phyloP scores from a whole-genome alignment of 495 filamentous ascomycete genomes.

The Copromyces sp. region DNA sequence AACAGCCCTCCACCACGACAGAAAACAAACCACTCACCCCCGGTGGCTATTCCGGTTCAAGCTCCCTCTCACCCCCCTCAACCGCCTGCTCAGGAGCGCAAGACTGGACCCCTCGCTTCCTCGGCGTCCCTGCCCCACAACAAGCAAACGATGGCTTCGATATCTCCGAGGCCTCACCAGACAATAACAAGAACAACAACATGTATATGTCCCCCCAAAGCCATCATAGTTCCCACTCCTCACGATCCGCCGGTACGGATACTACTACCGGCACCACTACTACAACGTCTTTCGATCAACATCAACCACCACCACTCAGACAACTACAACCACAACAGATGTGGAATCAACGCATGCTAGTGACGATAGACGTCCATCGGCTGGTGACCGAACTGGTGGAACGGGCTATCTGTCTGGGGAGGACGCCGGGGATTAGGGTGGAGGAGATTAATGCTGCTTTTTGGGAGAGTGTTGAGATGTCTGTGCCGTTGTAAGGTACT shows the following conservation, averaged over 20 bases:
- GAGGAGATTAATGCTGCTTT: constrained; percentile 51
- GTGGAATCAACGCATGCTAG: neutral
- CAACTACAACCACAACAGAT: neutral
- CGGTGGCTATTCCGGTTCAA: neutral
- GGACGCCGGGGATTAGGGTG: constrained; percentile 49
- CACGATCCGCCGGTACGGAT: neutral
- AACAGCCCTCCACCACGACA: neutral
- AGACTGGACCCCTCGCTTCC: neutral
- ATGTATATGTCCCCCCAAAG: neutral
- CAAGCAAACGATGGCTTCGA: neutral
- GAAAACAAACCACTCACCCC: neutral
- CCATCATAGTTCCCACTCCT: neutral
- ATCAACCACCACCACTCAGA: neutral
- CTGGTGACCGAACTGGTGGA: constrained; percentile 20
- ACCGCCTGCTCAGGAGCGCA: neutral
- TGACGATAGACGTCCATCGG: constrained; percentile 19
- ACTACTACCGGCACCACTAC: neutral
- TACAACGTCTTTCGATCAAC: neutral
- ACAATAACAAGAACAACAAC: neutral
- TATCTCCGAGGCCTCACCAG: neutral
- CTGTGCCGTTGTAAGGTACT: constrained; percentile 4
- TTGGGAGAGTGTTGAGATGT: constrained; percentile 14
- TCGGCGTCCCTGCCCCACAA: neutral
- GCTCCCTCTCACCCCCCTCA: neutral
- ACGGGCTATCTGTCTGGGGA: constrained; percentile 47